Evolutionary conservation across 768 basidiomycete genomes (phyloP), one percentile per base, ranked within the genome.

Genomic region (Steccherinum ochraceum): DNA sequence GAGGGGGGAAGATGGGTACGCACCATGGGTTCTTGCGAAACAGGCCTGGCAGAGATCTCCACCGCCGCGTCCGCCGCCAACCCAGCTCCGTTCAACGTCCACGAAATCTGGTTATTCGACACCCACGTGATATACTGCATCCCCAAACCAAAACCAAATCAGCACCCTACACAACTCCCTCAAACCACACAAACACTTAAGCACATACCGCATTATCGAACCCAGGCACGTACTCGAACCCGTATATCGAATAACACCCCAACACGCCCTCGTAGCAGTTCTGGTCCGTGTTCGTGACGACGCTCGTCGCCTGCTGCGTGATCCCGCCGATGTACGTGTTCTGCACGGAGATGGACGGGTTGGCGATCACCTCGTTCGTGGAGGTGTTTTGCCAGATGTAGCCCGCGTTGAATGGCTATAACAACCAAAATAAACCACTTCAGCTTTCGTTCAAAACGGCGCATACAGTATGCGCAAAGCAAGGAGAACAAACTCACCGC

Each of bases 1-100:
- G 4, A 27, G 48, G 39, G 40, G 10, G 30, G 24, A 25, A 25
- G 4, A n/a, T n/a, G n/a, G 24, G 12, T 5, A 56, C 78, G 44
- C 56, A 89, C 87, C 89, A 93, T 89, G 20, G 93, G 93, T 64
- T 96, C 93, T 55, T 82, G 78, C 0, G 93, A 74, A 12, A 95
- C 69, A 2, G 86, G 80, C 26, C 93, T 73, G 23, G 73, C 70
- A 13, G 79, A 75, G 27, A 94, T 84, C 52, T 86, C 61, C 1
- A 77, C 79, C 26, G 60, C 58, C 3, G 72, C 25, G 63, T 94
- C 83, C 10, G 85, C 70, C 0, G 70, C 86, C 64, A 93, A 64
- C 1, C 84, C 89, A 2, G 77, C 73, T 19, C 73, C 85, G 46
- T 79, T 76, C 49, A 94, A 61, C 3, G 86, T 90, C 93, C 93